Conservation (phyloP, 257 asterid genomes). For the Osmanthus fragrans region DNA sequence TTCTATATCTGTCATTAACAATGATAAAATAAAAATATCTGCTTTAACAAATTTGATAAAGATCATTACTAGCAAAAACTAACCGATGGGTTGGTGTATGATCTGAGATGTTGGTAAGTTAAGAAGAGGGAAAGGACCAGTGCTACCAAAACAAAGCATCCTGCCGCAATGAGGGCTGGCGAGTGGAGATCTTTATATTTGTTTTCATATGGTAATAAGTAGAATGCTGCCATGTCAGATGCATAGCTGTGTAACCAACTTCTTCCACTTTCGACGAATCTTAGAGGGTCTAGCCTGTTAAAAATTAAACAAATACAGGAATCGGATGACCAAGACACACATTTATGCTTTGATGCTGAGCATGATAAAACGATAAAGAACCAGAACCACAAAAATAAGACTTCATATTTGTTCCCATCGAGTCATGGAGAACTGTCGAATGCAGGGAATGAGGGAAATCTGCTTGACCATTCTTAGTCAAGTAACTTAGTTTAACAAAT, state of each 20-base stretch:
- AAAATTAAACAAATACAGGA: background rate
- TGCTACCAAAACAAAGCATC: constrained; percentile 57
- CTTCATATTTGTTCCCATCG: background rate
- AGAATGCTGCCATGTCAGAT: constrained; percentile 40
- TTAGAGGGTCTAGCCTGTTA: constrained; percentile 26
- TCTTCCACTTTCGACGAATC: background rate
- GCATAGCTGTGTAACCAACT: constrained; percentile 35
- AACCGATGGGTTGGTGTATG: constrained; percentile 77
- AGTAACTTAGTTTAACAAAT: background rate
- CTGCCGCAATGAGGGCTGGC: constrained; percentile 53
- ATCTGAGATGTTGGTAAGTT: constrained; percentile 76
- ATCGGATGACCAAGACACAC: background rate
- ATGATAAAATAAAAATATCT: background rate
- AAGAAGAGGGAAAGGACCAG: constrained; percentile 65
- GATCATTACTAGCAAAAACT: constrained; percentile 24
- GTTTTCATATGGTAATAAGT: constrained; percentile 37
- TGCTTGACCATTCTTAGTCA: background rate
- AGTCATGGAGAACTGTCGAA: background rate
- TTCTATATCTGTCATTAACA: background rate
- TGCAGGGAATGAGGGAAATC: background rate
- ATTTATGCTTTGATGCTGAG: background rate
- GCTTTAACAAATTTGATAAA: background rate
- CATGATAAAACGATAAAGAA: background rate
- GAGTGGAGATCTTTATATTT: constrained; percentile 45
- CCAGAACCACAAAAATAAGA: background rate